Evolutionary conservation across 2,329 filamentous ascomycete species (phyloP), one percentile per base, ranked within the genome.

Genomic region (Metarhizium rileyi): DNA sequence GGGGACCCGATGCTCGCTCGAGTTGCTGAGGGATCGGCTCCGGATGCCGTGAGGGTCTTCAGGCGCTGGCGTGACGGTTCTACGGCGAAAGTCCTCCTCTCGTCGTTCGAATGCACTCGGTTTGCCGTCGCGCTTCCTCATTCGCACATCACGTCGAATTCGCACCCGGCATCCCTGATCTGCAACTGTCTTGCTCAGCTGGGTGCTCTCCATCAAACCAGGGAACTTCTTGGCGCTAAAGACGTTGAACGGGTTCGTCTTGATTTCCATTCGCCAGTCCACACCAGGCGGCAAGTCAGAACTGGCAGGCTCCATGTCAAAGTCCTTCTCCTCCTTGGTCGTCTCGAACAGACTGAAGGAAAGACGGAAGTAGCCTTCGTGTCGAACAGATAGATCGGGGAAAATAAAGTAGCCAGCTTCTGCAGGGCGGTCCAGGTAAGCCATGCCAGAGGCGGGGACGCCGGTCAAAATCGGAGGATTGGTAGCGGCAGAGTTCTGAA

Each of bases 191-290:
- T 90, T 86, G 69, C 90, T 96, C 46, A 97, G 74, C 12, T 79
- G 74, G 0, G 93, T 98, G 70, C 90, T 96, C 66, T 93, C 88
- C 42, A 87, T 85, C 52, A 97, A 73, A 18, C 91, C 93, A 16
- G 93, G 93, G 71, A 98, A 98, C 72, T 96, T 97, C 82, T 97
- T 98, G 47, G 93, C 93, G 59, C 90, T 96, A 72, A 79, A 97
- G 40, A 97, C 93, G 45, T 81, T 83, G 66, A 98, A 97, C 0
- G 87, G 82, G 12, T 77, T 71, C 0, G 93, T 95, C 73, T 91
- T 90, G 60, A 96, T 86, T 66, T 95, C 89, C 70, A 96, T 80
- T 48, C 90, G 80, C 71, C 89, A 91, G 61, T 90, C 85, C 55
- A 95, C 87, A 51, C 68, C 68, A 0, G 62, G 62, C 4, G 63